Percentiles rank a stretch among this genome's conserved stretches.
Evolutionary conservation across 345 rosid genomes (phyloP).

Genomic region (Eucalyptus erythrocorys): DNA sequence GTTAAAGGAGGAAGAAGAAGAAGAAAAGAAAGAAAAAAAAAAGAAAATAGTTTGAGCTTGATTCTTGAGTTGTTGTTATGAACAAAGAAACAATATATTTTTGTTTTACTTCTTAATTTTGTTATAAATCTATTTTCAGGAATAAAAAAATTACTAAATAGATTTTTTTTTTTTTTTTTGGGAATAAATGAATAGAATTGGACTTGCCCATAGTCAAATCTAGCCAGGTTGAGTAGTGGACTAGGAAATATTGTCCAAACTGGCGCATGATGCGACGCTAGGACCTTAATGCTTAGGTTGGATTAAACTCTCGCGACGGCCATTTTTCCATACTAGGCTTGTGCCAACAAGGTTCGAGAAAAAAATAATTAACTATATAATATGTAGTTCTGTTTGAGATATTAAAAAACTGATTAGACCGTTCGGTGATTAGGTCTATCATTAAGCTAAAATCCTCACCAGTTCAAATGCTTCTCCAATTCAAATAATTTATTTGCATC

Average conservation of each 20-base stretch:
- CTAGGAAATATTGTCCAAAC: not conserved
- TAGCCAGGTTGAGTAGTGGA: not conserved
- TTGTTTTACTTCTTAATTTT: no score
- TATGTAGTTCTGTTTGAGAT: not conserved
- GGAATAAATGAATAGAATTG: no score
- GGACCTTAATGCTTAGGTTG: not conserved
- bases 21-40: rapidly evolving
- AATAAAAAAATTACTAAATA: rapidly evolving
- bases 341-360: not conserved
- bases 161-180: rapidly evolving
- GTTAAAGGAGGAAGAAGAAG: no score
- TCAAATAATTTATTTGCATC: not conserved
- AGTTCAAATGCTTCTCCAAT: not conserved
- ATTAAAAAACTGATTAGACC: not conserved
- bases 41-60: no score
- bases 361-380: not conserved
- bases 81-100: no score
- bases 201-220: not conserved
- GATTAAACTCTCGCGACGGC: not conserved
- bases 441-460: not conserved
- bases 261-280: not conserved
- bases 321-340: not conserved
- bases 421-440: not conserved
- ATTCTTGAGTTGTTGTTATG: no score
- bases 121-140: rapidly evolving